phyloP scores from a whole-genome alignment of 108 stramenopile species.

The Chaetoceros tenuissimus region DNA sequence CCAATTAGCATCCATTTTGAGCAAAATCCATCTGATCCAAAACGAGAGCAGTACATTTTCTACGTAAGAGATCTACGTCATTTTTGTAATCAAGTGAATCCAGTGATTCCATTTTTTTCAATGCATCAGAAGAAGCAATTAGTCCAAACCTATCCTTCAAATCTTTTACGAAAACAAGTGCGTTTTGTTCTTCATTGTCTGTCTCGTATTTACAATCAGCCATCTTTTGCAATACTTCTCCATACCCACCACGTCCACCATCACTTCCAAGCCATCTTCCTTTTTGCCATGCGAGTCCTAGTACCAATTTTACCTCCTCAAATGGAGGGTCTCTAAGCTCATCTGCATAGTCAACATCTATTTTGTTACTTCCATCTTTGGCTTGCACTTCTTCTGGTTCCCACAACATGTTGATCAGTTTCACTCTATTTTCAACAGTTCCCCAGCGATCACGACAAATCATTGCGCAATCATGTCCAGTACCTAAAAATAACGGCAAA shows the following conservation, averaged over 20 bases:
- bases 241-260: slow-evolving; percentile 46
- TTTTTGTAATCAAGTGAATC: slow-evolving; percentile 5
- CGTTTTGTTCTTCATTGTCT: slow-evolving; percentile 22
- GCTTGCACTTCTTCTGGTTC: slow-evolving; percentile 15
- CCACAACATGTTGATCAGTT: slow-evolving; percentile 36
- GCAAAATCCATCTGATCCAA: slow-evolving; percentile 66
- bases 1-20: slow-evolving; percentile 23
- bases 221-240: slow-evolving; percentile 49
- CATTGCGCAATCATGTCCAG: slow-evolving; percentile 72
- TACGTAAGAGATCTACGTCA: slow-evolving; percentile 31
- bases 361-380: slow-evolving; percentile 3
- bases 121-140: slow-evolving; percentile 1
- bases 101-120: slow-evolving; percentile 32
- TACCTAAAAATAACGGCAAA: no score
- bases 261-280: slow-evolving; percentile 49
- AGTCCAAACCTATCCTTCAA: slow-evolving; percentile 40
- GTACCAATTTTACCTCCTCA: slow-evolving; percentile 75
- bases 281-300: slow-evolving; percentile 58
- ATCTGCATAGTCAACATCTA: slow-evolving; percentile 7
- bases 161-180: slow-evolving; percentile 41
- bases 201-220: slow-evolving; percentile 58
- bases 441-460: slow-evolving; percentile 56
- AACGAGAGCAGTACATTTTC: slow-evolving; percentile 61
- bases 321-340: slow-evolving; percentile 13
- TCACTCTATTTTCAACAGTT: slow-evolving; percentile 20